Conservation (phyloP, 768 basidiomycete genomes). For the Suillus subluteus region DNA sequence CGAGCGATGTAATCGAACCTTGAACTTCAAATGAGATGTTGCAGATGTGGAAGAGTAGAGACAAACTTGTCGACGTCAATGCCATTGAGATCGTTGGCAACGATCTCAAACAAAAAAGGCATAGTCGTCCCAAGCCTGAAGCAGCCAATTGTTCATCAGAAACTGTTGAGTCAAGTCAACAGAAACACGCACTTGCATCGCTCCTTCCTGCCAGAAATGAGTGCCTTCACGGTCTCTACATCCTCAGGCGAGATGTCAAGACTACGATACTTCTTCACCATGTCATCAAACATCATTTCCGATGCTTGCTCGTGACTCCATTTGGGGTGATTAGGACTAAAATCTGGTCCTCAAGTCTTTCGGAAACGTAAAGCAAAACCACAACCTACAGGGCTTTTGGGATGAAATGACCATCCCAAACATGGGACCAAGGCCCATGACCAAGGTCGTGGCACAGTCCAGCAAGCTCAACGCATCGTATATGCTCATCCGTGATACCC, state of each 20-base stretch:
- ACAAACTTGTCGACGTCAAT: conserved; percentile 84
- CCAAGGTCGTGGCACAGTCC: conserved; percentile 86
- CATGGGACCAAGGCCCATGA: conserved; percentile 86
- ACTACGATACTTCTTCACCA: conserved; percentile 55
- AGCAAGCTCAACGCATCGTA: conserved; percentile 78
- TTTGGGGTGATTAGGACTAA: conserved; percentile 14
- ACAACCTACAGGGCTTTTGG: conserved; percentile 62
- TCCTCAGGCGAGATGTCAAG: conserved; percentile 55
- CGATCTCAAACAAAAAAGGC: conserved; percentile 80
- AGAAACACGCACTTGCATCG: conserved; percentile 52
- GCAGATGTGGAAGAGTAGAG: background rate
- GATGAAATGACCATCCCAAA: conserved; percentile 79
- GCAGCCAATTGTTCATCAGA: background rate
- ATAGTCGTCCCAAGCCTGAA: conserved; percentile 51
- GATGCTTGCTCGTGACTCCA: conserved; percentile 85
- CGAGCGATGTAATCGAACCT: conserved; percentile 85
- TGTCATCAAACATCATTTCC: conserved; percentile 79
- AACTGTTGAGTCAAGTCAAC: background rate
- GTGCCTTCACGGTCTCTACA: conserved; percentile 68
- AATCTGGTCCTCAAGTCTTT: background rate
- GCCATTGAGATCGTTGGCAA: conserved; percentile 80
- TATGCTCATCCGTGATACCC: conserved; percentile 68
- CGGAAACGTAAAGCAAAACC: background rate
- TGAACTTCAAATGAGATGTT: conserved; percentile 4
- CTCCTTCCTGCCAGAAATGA: conserved; percentile 66